phyloP scores from a whole-genome alignment of 306 rosid species.

The Prunus salicina region DNA sequence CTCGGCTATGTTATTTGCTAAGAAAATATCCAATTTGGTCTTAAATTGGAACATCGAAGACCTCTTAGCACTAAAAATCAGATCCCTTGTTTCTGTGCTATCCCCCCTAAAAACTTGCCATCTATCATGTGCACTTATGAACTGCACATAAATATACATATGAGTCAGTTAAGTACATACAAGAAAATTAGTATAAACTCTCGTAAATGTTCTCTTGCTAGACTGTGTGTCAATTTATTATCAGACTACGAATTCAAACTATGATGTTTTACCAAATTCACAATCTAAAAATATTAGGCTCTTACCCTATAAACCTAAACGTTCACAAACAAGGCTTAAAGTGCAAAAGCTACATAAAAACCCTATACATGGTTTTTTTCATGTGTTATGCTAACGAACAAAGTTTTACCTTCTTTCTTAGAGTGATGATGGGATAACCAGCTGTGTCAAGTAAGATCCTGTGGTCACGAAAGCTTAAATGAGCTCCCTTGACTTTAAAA shows the following conservation, averaged over 20 bases:
- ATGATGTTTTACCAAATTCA: neutral
- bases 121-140: conserved; percentile 31
- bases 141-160: conserved; percentile 15
- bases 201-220: neutral
- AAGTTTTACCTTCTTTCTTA: conserved; percentile 32
- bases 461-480: conserved; percentile 31
- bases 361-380: neutral
- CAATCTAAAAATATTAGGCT: neutral
- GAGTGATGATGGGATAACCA: conserved; percentile 37
- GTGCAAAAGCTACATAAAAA: neutral
- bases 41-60: conserved; percentile 34
- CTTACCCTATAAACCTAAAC: no score
- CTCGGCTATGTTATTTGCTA: conserved; percentile 37
- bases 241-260: neutral
- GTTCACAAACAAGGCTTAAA: neutral
- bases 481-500: conserved; percentile 37
- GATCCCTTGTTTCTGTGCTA: conserved; percentile 29
- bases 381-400: neutral
- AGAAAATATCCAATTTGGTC: conserved; percentile 45
- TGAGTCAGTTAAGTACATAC: neutral
- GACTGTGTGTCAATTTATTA: neutral
- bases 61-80: conserved; percentile 35
- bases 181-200: neutral
- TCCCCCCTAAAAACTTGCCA: conserved; percentile 60
- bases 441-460: conserved; percentile 43